Percentiles rank a stretch among this genome's conserved stretches.
Conservation (phyloP, 768 basidiomycete genomes). For the Suillus occidentalis region DNA sequence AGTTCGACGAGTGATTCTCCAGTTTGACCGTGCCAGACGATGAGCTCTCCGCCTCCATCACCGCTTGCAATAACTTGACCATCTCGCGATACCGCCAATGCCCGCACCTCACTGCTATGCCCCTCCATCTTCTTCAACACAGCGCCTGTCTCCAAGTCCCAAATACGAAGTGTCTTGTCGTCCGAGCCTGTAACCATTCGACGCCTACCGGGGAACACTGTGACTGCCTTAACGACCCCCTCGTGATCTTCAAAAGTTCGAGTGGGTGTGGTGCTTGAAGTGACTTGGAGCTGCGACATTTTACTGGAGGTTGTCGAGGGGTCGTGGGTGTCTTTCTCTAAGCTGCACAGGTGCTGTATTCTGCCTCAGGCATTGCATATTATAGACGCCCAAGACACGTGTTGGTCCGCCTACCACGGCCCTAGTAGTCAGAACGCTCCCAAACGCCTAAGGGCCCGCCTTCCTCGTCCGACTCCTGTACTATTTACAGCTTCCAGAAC, state of each 20-base stretch:
- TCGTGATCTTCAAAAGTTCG: not conserved
- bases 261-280: not conserved
- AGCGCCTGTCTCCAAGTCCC: not conserved
- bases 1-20: too few species aligned
- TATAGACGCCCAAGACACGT: not conserved
- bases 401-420: too few species aligned
- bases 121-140: not conserved
- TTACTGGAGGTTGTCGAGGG: not conserved
- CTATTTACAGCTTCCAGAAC: too few species aligned
- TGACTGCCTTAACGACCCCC: not conserved
- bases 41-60: too few species aligned
- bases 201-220: not conserved
- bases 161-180: not conserved
- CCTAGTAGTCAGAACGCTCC: too few species aligned
- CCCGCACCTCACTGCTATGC: too few species aligned
- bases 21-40: too few species aligned
- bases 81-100: not conserved
- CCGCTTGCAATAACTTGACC: not conserved
- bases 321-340: too few species aligned
- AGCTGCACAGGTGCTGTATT: not conserved
- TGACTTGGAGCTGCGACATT: not conserved
- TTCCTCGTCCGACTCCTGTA: too few species aligned
- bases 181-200: not conserved
- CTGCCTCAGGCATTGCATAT: not conserved
- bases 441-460: too few species aligned